Evolutionary conservation across 148 eudicot species (phyloP).

Genomic region (Silene conica): DNA sequence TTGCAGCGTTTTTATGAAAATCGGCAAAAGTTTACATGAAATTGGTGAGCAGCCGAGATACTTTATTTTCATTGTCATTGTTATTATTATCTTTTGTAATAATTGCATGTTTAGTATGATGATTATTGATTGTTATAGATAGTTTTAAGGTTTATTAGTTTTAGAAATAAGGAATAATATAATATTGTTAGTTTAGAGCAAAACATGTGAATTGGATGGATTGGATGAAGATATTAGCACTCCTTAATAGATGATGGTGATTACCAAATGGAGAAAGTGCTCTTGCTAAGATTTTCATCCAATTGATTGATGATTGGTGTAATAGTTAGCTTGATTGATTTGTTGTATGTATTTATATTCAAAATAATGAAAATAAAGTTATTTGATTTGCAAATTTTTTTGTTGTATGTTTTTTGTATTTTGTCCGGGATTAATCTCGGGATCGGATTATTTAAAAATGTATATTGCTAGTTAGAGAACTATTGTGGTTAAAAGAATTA

Average conservation of each 20-base stretch:
- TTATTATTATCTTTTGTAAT: constrained; percentile 22
- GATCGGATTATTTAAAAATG: too few relatives aligned
- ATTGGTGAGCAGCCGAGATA: too few relatives aligned
- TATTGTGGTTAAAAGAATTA: too few relatives aligned
- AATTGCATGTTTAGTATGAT: constrained; percentile 16
- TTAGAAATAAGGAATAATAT: constrained; percentile 21
- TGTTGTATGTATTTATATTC: background rate
- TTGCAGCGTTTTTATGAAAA: too few relatives aligned
- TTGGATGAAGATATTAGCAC: constrained; percentile 33
- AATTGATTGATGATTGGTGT: constrained; percentile 9
- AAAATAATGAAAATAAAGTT: background rate
- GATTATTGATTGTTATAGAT: constrained; percentile 20
- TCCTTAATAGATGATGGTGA: constrained; percentile 15
- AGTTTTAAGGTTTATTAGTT: constrained; percentile 25
- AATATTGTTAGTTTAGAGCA: constrained; percentile 7
- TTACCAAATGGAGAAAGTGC: background rate
- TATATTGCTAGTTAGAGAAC: too few relatives aligned
- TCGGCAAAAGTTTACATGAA: too few relatives aligned
- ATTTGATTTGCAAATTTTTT: background rate
- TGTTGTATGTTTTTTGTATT: background rate
- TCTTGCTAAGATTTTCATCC: constrained; percentile 35
- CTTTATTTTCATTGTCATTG: constrained; percentile 18
- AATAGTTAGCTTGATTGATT: constrained; percentile 3
- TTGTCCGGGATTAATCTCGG: too few relatives aligned
- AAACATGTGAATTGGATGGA: constrained; percentile 22